These are phyloP conservation scores for Cyclostephanos tholiformis DNA, from an alignment of 108 stramenopile genomes.

Conservation along the genomic window DNA sequence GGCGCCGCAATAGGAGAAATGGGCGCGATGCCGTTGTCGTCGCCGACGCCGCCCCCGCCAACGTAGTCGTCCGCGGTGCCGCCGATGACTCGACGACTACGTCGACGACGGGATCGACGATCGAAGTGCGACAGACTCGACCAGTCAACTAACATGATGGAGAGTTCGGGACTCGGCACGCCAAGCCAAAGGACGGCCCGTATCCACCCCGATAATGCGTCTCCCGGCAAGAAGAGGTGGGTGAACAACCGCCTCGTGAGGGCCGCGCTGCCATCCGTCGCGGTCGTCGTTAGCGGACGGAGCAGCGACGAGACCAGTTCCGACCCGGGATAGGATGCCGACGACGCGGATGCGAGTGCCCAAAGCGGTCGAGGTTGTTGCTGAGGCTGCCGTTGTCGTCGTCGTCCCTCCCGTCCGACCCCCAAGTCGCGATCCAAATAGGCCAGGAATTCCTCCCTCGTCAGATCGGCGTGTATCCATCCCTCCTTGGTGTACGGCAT, in stretches of 20 bases:
- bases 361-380: slow-evolving; percentile 51
- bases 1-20: slow-evolving; percentile 49
- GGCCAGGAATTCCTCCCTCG: slow-evolving; percentile 66
- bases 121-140: slow-evolving; percentile 46
- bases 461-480: slow-evolving; percentile 79
- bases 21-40: slow-evolving; percentile 19
- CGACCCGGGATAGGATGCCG: slow-evolving; percentile 51
- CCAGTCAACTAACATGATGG: slow-evolving; percentile 78
- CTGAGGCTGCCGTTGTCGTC: slow-evolving; percentile 2
- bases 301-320: slow-evolving; percentile 67
- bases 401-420: background rate
- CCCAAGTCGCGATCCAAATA: background rate
- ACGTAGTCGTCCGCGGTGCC: background rate
- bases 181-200: slow-evolving; percentile 62
- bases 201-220: slow-evolving; percentile 54
- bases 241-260: slow-evolving; percentile 74
- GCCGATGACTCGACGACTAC: background rate
- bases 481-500: slow-evolving; percentile 60
- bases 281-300: slow-evolving; percentile 48
- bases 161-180: slow-evolving; percentile 75
- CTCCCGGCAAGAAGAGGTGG: slow-evolving; percentile 75
- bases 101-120: slow-evolving; percentile 13
- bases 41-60: background rate
- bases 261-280: slow-evolving; percentile 24
- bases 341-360: slow-evolving; percentile 63